These are phyloP conservation scores for Myochromella boudieri DNA, from an alignment of 768 basidiomycete genomes.

Conservation along the genomic window DNA sequence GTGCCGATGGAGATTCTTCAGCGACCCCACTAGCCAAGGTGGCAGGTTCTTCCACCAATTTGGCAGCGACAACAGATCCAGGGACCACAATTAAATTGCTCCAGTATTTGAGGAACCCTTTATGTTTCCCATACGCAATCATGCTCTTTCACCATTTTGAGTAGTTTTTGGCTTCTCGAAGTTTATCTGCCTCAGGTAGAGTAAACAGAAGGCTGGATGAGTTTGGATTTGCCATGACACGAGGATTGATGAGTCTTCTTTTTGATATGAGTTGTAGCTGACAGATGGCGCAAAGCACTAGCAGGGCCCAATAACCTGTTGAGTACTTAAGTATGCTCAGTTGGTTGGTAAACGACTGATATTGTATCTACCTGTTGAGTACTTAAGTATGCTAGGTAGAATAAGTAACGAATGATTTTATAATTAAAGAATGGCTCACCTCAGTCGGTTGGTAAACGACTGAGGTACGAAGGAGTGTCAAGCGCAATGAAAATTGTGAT, in stretches of 20 bases:
- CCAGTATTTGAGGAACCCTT: neutral
- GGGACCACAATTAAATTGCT: neutral
- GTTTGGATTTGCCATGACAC: neutral
- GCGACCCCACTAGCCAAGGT: no score
- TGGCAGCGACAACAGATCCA: neutral
- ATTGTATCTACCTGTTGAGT: neutral
- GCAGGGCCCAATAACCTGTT: neutral
- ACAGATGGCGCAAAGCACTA: no score
- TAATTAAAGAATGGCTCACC: neutral
- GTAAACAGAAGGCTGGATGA: no score
- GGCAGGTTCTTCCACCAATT: no score
- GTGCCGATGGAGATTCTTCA: no score
- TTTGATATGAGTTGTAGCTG: neutral
- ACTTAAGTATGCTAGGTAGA: neutral
- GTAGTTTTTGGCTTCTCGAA: neutral
- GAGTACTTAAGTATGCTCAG: neutral
- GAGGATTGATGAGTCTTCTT: neutral
- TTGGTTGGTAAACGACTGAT: neutral
- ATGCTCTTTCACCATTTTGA: neutral
- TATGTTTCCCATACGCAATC: neutral
- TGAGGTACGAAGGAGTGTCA: neutral
- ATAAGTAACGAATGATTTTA: neutral
- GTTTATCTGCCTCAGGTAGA: neutral
- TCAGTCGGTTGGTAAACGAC: neutral
- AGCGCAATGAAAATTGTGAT: neutral